Base-by-base conservation (phyloP, 2,329 filamentous ascomycete genomes). In the Xylariaceae sp. region DNA sequence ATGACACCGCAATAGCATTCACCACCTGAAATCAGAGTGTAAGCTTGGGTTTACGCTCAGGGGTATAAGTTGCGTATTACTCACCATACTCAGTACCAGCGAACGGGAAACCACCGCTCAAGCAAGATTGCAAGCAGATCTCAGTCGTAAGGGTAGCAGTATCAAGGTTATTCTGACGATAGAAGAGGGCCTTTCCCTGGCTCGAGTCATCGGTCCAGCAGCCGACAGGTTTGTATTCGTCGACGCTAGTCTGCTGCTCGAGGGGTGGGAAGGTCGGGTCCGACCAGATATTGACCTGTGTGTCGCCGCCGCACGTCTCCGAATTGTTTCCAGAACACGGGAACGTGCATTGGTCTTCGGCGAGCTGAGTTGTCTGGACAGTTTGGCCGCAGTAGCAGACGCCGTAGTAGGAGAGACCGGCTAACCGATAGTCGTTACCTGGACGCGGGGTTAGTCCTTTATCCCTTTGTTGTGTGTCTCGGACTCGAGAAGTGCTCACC, bases 161-260 rank as follows among this genome's bases (percentile, higher is more conserved):
- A 35, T 74, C 68, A 13, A 80, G 60, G 47, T 72, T 64, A 49
- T 75, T 66, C 68, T 77, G 73, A 17, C 71, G 72, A 68, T 77
- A 81, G 30, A 74, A 73, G 51, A 83, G 73, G 30, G 81, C 76
- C 53, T 76, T 76, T 47, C 78, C 76, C 55, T 73, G 63, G 52
- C 62, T 62, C 17, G 73, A 74, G 57, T 74, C 67, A 62, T 82
- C 81, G 34, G 74, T 76, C 67, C 81, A 87, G 74, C 87, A 90
- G 57, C 87, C 87, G n/a, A 81, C 70, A 64, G 83, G 80, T 49
- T 76, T 74, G 77, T 85, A 89, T 51, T 78, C 76, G 56, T 76
- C 75, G 50, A 80, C 74, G 23, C 77, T 78, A 30, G 72, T 74
- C 47, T 64, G 63, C 63, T 75, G 78, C 61, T 73, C 72, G 23